Conservation (phyloP, 2,329 filamentous ascomycete species). For the Septoria petroselini region DNA sequence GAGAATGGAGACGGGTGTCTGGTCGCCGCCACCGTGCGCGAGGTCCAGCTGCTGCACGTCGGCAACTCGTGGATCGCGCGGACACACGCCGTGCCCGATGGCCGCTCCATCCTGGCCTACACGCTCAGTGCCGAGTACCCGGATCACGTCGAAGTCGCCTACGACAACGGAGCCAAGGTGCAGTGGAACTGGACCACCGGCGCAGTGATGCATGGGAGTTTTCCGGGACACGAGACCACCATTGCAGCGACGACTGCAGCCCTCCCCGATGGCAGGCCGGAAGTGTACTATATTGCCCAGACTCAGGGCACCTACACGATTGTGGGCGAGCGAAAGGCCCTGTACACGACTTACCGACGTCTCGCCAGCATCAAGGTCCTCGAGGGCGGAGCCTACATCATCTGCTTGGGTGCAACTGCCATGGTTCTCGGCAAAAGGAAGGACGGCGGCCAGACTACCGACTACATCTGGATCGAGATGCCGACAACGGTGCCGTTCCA, state of each 20-base stretch:
- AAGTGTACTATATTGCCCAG: constrained; percentile 24
- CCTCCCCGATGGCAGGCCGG: constrained; percentile 13
- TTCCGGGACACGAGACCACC: constrained; percentile 22
- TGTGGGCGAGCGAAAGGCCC: constrained; percentile 39
- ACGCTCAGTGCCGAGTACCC: constrained; percentile 51
- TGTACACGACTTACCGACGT: constrained; percentile 39
- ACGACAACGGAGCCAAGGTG: constrained; percentile 47
- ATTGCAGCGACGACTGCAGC: constrained; percentile 20
- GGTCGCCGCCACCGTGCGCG: constrained; percentile 33
- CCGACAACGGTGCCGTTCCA: constrained; percentile 61
- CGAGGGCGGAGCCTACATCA: constrained; percentile 57
- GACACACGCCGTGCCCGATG: constrained; percentile 59
- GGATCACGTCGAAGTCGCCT: constrained; percentile 54
- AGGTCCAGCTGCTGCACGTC: constrained; percentile 56
- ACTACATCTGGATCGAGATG: constrained; percentile 56
- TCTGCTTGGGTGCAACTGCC: constrained; percentile 53
- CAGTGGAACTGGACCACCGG: constrained; percentile 54
- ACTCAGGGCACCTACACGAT: constrained; percentile 28
- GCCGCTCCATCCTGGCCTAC: constrained; percentile 51
- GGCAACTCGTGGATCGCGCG: constrained; percentile 76
- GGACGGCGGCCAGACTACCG: constrained; percentile 31
- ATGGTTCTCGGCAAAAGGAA: constrained; percentile 60
- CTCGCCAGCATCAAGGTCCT: constrained; percentile 46
- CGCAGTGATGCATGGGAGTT: constrained; percentile 18
- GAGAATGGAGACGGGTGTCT: constrained; percentile 30